phyloP scores from a whole-genome alignment of 2,329 filamentous ascomycete species.

The Aspergillus transmontanensis region DNA sequence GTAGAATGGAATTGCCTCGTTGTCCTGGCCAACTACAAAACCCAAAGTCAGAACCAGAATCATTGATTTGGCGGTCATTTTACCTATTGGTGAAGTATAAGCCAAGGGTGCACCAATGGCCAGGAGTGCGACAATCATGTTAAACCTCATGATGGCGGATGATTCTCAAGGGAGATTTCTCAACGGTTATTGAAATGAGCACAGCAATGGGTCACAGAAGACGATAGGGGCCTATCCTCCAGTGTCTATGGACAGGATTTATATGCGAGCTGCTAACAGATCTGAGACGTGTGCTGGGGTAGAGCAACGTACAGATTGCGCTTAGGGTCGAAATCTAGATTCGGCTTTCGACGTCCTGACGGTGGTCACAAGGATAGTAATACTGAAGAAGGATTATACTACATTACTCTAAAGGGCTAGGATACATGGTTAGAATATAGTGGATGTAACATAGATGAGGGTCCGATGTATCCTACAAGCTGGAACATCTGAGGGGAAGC shows the following conservation, averaged over 20 bases:
- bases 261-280: background rate
- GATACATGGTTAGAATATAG: background rate
- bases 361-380: background rate
- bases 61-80: background rate
- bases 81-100: slow-evolving; percentile 1
- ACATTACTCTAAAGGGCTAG: background rate
- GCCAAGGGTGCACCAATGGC: slow-evolving; percentile 5
- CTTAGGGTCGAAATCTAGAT: background rate
- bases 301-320: background rate
- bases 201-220: background rate
- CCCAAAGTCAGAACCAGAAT: background rate
- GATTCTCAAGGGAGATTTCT: background rate
- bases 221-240: background rate
- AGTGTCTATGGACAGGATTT: background rate
- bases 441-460: background rate
- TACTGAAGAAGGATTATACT: background rate
- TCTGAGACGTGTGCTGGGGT: background rate
- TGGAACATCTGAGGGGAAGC: background rate
- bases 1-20: slow-evolving; percentile 7
- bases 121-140: background rate
- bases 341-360: background rate
- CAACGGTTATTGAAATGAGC: too few relatives aligned
- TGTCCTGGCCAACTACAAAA: background rate
- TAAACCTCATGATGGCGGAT: slow-evolving; percentile 1
- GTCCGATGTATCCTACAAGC: background rate